A percentile compares a stretch with the other conserved stretches of the same genome.
These are phyloP conservation scores for Volvox carteri DNA, from an alignment of 163 green algal species.

Conservation along the genomic window DNA sequence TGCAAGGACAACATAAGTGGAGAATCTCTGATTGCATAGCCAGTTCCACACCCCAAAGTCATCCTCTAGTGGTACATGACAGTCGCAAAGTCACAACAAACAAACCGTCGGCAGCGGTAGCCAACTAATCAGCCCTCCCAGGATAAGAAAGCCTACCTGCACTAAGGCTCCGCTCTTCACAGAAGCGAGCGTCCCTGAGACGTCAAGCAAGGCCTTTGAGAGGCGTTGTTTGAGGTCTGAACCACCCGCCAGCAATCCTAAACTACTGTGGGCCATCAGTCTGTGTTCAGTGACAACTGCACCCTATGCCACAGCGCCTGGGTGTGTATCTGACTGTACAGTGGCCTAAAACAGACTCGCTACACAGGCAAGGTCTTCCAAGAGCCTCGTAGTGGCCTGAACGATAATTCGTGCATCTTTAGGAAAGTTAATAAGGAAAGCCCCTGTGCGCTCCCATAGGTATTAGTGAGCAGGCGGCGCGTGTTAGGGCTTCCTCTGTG, in stretches of 20 bases:
- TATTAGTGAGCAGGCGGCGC: conserved; percentile 18
- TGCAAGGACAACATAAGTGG: no score
- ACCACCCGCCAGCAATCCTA: conserved; percentile 3
- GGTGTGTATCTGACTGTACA: neutral
- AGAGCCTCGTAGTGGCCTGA: neutral
- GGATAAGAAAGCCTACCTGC: conserved; percentile 48
- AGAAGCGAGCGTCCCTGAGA: conserved; percentile 54
- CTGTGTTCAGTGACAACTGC: neutral
- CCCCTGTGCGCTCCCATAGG: neutral
- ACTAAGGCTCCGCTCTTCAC: conserved; percentile 65
- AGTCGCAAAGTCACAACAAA: neutral
- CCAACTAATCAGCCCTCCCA: neutral
- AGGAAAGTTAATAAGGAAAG: neutral
- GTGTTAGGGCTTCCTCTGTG: conserved; percentile 13
- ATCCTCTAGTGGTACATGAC: no score
- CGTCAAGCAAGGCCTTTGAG: conserved; percentile 60
- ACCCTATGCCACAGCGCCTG: neutral
- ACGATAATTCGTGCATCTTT: neutral
- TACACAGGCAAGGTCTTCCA: neutral
- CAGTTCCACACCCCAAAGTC: no score
- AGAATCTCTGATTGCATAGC: no score
- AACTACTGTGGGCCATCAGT: neutral
- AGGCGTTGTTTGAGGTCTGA: conserved; percentile 55
- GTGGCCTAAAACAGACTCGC: neutral
- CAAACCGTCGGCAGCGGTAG: neutral